Conservation (phyloP, 2,329 filamentous ascomycete species). For the Claviceps fusiformis region DNA sequence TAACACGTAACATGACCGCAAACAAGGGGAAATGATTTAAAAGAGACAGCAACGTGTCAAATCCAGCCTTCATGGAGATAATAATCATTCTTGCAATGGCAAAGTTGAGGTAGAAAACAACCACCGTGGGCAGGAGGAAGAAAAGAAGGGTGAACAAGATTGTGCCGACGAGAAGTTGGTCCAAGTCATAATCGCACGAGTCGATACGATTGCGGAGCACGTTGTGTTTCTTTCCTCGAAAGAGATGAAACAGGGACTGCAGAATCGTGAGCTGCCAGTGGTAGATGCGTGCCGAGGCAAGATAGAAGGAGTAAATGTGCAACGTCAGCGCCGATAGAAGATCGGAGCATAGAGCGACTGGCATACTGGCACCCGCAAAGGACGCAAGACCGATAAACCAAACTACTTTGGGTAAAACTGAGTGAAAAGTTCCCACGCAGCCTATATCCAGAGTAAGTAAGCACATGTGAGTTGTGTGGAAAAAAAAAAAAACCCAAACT, state of each 20-base stretch:
- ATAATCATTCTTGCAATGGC: conserved; percentile 89
- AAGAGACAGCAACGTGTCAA: conserved; percentile 86
- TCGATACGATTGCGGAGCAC: conserved; percentile 94
- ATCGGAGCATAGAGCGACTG: conserved; percentile 90
- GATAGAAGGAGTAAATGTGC: conserved; percentile 96
- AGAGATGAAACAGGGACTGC: conserved; percentile 94
- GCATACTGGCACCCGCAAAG: conserved; percentile 93
- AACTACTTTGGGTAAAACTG: conserved; percentile 72
- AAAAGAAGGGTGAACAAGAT: conserved; percentile 93
- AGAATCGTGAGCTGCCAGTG: conserved; percentile 98
- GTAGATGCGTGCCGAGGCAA: conserved; percentile 91
- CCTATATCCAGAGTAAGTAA: conserved; percentile 30
- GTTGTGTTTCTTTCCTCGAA: conserved; percentile 95
- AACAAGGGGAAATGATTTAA: conserved; percentile 97
- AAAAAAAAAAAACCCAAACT: too few species aligned
- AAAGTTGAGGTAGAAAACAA: conserved; percentile 95
- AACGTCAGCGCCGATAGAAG: conserved; percentile 81
- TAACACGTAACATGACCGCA: conserved; percentile 87
- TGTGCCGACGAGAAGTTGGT: conserved; percentile 89
- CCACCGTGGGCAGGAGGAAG: conserved; percentile 85
- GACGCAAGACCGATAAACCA: conserved; percentile 89
- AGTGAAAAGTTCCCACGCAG: conserved; percentile 64
- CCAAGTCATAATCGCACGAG: conserved; percentile 95
- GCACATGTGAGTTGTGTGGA: background rate
- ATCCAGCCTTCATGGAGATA: conserved; percentile 77